A percentile compares a stretch with the other conserved stretches of the same genome.
Conservation (phyloP, 441 rosid species). For the Pelargonium fulgidum region DNA sequence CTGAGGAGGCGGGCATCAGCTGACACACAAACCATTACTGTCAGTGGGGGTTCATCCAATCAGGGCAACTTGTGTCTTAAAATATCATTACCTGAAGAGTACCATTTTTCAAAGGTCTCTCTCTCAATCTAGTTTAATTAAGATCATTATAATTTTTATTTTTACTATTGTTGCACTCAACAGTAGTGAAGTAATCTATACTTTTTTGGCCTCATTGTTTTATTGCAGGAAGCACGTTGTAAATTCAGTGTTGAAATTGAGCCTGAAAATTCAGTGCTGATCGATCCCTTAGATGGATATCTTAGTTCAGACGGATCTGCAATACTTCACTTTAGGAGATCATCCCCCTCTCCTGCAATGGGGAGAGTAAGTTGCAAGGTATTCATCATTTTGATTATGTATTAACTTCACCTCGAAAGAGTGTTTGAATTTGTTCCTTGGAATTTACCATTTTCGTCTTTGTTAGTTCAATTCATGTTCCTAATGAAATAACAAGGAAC, state of each 20-base stretch:
- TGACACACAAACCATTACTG: conserved; percentile 56
- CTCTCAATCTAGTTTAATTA: neutral
- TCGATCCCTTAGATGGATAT: conserved; percentile 63
- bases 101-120: conserved; percentile 85
- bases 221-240: conserved; percentile 73
- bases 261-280: conserved; percentile 49
- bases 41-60: conserved; percentile 48
- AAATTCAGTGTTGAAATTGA: conserved; percentile 65
- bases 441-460: neutral
- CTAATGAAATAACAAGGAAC: neutral
- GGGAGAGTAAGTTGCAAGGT: conserved; percentile 88
- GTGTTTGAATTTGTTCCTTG: neutral
- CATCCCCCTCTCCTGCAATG: conserved; percentile 44
- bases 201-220: conserved; percentile 10
- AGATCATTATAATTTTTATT: neutral
- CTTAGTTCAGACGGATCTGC: conserved; percentile 69
- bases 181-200: conserved; percentile 12
- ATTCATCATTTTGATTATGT: conserved; percentile 14
- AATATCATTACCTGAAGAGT: conserved; percentile 66
- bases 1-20: conserved; percentile 62
- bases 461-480: neutral
- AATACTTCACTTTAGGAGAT: conserved; percentile 48
- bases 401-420: neutral
- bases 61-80: conserved; percentile 58
- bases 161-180: neutral